These are phyloP conservation scores for Salix dunnii DNA, from an alignment of 345 rosid species.

Conservation along the genomic window DNA sequence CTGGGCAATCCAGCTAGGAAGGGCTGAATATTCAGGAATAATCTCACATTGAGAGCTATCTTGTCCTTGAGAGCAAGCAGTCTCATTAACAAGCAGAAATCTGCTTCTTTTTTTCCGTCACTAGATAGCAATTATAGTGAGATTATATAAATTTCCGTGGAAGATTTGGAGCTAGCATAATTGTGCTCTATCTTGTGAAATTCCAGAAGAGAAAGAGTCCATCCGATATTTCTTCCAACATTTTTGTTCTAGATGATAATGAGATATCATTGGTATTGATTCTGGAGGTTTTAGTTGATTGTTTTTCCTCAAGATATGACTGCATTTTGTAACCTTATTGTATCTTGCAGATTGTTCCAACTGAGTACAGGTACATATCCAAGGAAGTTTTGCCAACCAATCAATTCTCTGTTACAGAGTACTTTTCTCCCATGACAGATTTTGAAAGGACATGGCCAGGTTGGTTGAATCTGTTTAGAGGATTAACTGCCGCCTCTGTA, in stretches of 20 bases:
- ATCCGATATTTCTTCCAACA: neutral
- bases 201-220: neutral
- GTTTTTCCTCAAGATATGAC: neutral
- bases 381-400: slow-evolving; percentile 85
- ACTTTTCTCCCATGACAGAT: slow-evolving; percentile 72
- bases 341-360: slow-evolving; percentile 83
- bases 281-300: neutral
- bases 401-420: slow-evolving; percentile 92
- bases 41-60: neutral
- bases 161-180: neutral
- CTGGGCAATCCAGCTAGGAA: neutral
- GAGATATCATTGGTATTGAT: neutral
- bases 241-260: neutral
- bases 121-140: neutral
- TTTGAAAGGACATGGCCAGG: slow-evolving; percentile 92
- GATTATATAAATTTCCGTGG: neutral
- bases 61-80: neutral
- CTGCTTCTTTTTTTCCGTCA: neutral
- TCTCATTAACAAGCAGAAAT: neutral
- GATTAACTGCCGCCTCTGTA: neutral
- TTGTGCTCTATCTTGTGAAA: neutral
- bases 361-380: slow-evolving; percentile 84
- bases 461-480: slow-evolving; percentile 27
- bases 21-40: neutral
- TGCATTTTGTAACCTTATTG: neutral